Evolutionary conservation across 2,329 filamentous ascomycete genomes (phyloP).

Genomic region (Pestalotiopsis sp.): DNA sequence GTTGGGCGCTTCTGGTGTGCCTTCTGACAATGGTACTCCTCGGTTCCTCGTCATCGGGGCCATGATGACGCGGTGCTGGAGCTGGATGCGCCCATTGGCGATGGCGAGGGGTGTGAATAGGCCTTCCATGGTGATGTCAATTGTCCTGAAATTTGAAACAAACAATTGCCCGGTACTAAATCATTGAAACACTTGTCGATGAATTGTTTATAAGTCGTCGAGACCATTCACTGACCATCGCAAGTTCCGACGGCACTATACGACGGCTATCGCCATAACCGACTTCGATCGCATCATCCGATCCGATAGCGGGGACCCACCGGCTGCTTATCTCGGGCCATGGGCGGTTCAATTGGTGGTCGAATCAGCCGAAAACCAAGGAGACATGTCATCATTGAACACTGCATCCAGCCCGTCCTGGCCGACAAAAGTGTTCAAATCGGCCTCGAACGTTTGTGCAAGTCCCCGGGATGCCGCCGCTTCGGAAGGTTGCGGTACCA

Average conservation of each 20-base stretch:
- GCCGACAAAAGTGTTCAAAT: not conserved
- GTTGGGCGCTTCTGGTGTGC: slow-evolving; percentile 49
- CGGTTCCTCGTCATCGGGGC: slow-evolving; percentile 56
- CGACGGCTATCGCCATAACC: slow-evolving; percentile 8
- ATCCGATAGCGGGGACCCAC: slow-evolving; percentile 13
- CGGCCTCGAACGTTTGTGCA: not conserved
- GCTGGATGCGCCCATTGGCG: slow-evolving; percentile 40
- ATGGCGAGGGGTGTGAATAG: slow-evolving; percentile 46
- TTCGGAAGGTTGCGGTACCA: not conserved
- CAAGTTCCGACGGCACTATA: slow-evolving; percentile 10
- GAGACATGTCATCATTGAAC: not conserved
- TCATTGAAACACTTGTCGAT: too few species aligned
- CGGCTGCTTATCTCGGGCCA: not conserved
- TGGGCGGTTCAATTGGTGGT: not conserved
- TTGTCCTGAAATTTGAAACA: too few species aligned
- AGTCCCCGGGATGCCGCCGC: not conserved
- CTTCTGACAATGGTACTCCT: slow-evolving; percentile 43
- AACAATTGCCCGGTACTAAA: too few species aligned
- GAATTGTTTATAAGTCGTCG: too few species aligned
- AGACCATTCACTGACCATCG: not conserved
- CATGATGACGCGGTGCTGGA: slow-evolving; percentile 53
- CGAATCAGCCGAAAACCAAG: not conserved
- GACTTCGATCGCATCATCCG: slow-evolving; percentile 10
- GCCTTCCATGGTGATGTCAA: not conserved
- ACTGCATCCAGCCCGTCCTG: not conserved